Conservation (phyloP, 139 green algal species). For the Auxenochlorella pyrenoidosa region DNA sequence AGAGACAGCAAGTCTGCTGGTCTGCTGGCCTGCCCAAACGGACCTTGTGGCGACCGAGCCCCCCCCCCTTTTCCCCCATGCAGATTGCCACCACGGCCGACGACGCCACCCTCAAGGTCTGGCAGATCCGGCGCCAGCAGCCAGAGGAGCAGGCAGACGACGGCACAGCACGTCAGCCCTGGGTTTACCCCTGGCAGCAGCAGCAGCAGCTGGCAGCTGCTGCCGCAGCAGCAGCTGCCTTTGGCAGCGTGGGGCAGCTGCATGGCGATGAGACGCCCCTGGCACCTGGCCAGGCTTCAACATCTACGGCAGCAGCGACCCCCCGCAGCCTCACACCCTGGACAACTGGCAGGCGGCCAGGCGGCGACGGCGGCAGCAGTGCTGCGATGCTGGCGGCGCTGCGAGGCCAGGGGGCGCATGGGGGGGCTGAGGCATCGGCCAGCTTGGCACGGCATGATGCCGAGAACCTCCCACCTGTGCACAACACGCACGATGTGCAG, state of each 20-base stretch:
- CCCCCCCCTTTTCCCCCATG: background rate
- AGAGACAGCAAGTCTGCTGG: no score
- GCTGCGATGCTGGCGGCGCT: constrained; percentile 12
- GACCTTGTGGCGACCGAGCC: background rate
- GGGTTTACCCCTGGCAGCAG: constrained; percentile 15
- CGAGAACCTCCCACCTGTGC: background rate
- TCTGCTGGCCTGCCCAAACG: no score
- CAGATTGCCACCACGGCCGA: constrained; percentile 71
- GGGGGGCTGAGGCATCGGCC: background rate
- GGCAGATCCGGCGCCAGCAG: constrained; percentile 52
- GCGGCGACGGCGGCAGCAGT: background rate
- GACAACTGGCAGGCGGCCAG: background rate
- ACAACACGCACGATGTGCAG: background rate
- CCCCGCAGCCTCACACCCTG: background rate
- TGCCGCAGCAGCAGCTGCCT: background rate
- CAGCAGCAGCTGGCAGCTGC: background rate
- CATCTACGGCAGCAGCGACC: background rate
- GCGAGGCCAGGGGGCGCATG: background rate
- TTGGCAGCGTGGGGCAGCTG: background rate
- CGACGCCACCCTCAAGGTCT: constrained; percentile 70
- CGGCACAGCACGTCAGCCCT: background rate
- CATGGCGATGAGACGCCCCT: background rate
- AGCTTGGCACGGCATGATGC: no score
- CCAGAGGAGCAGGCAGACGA: constrained; percentile 24
- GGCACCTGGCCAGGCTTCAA: background rate